Percentiles rank a stretch among this genome's conserved stretches.
These are phyloP conservation scores for Pinus taeda DNA, from an alignment of 75 land plant species.

Conservation along the genomic window DNA sequence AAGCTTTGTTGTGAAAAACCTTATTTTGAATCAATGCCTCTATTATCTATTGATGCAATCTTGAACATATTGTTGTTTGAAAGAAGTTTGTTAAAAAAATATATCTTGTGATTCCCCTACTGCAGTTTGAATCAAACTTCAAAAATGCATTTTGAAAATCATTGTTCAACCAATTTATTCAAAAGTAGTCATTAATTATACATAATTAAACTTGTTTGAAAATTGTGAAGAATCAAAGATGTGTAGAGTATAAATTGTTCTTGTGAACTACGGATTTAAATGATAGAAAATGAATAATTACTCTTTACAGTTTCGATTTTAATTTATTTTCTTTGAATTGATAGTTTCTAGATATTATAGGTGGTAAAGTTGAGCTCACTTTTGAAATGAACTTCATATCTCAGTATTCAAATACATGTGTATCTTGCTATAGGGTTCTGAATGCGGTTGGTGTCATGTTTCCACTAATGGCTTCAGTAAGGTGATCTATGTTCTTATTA, in stretches of 20 bases:
- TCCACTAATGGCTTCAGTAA: constrained; percentile 24
- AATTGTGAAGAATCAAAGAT: neutral
- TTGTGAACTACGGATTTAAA: neutral
- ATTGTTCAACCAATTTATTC: neutral
- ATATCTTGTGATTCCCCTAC: too few species aligned
- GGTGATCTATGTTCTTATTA: constrained; percentile 16
- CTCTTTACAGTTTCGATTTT: neutral
- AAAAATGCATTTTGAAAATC: neutral
- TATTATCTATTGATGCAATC: too few species aligned
- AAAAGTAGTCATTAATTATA: neutral
- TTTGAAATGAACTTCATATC: constrained; percentile 62
- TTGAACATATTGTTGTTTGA: too few species aligned
- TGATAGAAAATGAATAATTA: neutral
- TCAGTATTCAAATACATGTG: constrained; percentile 31
- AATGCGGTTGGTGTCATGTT: constrained; percentile 53
- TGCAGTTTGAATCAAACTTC: neutral
- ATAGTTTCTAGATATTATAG: constrained; percentile 74
- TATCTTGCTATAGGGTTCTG: constrained; percentile 69
- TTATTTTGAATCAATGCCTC: too few species aligned
- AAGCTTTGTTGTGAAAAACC: too few species aligned
- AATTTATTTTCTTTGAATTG: neutral
- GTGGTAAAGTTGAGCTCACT: constrained; percentile 52
- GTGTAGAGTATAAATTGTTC: neutral
- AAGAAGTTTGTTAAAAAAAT: too few species aligned
- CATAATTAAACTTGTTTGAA: neutral